Percentiles rank a stretch among this genome's conserved stretches.
These are phyloP conservation scores for Fragilariopsis cylindrus DNA, from an alignment of 108 stramenopile genomes.

Conservation along the genomic window DNA sequence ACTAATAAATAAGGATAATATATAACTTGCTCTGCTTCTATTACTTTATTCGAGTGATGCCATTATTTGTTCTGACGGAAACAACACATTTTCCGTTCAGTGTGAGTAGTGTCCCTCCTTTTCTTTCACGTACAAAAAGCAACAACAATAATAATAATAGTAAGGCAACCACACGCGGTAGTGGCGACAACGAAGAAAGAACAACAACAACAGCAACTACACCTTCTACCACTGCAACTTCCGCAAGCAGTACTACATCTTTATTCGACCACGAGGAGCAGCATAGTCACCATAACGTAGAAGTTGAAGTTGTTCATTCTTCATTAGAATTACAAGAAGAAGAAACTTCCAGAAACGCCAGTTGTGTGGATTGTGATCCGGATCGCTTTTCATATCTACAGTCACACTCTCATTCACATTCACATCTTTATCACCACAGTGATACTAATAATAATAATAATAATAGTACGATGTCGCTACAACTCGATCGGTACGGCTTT, in stretches of 20 bases:
- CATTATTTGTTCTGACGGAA: slow-evolving; percentile 3
- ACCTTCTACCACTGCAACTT: not conserved
- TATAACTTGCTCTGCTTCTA: not conserved
- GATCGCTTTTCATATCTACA: not conserved
- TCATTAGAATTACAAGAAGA: not conserved
- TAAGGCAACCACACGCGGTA: not conserved
- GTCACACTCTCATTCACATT: slow-evolving; percentile 6
- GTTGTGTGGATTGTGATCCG: not conserved
- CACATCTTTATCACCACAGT: not conserved
- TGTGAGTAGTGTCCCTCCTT: not conserved
- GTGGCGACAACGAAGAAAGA: not conserved
- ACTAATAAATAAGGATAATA: not conserved
- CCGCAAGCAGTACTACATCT: not conserved
- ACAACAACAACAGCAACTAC: slow-evolving; percentile 4
- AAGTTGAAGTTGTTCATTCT: slow-evolving; percentile 7
- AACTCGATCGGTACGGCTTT: slow-evolving; percentile 65
- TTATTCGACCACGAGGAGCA: not conserved
- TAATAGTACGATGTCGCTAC: slow-evolving; percentile 3
- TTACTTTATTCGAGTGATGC: slow-evolving; percentile 6
- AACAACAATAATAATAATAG: not conserved
- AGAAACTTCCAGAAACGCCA: not conserved
- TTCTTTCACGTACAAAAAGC: slow-evolving; percentile 5
- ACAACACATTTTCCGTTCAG: slow-evolving; percentile 4
- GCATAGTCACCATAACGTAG: slow-evolving; percentile 5
- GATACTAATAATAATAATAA: not conserved